A percentile compares a stretch with the other conserved stretches of the same genome.
These are phyloP conservation scores for Monosporozyma unispora DNA, from an alignment of 805 yeast species.

Conservation along the genomic window DNA sequence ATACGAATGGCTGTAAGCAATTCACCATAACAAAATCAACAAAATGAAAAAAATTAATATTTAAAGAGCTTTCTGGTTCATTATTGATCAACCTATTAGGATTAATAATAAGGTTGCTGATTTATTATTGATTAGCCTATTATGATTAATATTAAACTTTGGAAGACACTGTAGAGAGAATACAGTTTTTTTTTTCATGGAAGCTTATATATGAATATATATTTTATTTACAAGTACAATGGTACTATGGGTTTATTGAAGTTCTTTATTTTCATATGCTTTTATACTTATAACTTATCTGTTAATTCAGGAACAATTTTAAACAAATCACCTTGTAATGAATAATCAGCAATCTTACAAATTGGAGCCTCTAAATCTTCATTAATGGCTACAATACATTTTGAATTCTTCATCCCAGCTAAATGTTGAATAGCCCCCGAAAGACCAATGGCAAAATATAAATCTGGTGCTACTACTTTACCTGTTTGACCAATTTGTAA, in stretches of 20 bases:
- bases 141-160: too few relatives aligned
- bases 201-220: too few relatives aligned
- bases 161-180: too few relatives aligned
- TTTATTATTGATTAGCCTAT: too few relatives aligned
- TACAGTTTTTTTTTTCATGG: background rate
- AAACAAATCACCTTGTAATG: conserved; percentile 81
- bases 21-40: too few relatives aligned
- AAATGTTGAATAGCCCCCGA: conserved; percentile 97
- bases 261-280: too few relatives aligned
- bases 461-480: conserved; percentile 92
- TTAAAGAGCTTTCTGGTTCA: too few relatives aligned
- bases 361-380: conserved; percentile 93
- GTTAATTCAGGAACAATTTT: conserved; percentile 88
- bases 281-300: conserved; percentile 48
- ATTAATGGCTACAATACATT: conserved; percentile 87
- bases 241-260: too few relatives aligned
- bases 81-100: too few relatives aligned
- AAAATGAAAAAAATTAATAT: background rate
- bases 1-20: too few relatives aligned
- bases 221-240: too few relatives aligned
- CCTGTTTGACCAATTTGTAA: conserved; percentile 98
- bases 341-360: conserved; percentile 82
- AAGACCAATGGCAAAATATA: conserved; percentile 87
- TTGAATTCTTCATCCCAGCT: conserved; percentile 97
- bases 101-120: too few relatives aligned